Base-by-base conservation (phyloP, 768 basidiomycete genomes). In the Lentinula lateritia region DNA sequence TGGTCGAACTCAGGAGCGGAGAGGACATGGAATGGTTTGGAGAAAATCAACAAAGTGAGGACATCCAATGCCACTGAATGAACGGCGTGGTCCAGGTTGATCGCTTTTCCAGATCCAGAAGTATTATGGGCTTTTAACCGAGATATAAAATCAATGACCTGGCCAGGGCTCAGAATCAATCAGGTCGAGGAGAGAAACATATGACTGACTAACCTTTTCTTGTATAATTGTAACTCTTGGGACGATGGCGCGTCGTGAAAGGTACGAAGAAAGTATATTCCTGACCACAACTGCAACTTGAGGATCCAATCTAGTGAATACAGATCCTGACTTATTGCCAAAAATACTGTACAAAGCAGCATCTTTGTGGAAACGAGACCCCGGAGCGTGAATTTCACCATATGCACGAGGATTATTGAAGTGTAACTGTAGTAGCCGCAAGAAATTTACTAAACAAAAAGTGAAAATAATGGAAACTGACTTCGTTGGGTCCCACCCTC, bases 401-500 rank as follows among this genome's bases (percentile, higher is more conserved):
- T 69, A 69, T 6, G 61, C 70, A 10, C 62, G 41, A 5, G 67
- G 66, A 23, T 65, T 65, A 13, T 58, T 58, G 61, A 71, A 71
- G 43, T 70, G 70, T 8, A 71, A 59, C 70, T 70, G 41, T 35
- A 18, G 28, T 28, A 28, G 28, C 23, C 35, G 20, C 16, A 3
- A 54, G 34, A n/a, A 32, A 13, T 0, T 43, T 8, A 18, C 6
- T 34, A 43, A 50, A 56, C 39, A n/a, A 58, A 43, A 35, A 9
- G 16, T 35, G 28, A 20, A 46, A 58, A 20, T 56, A 52, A 9
- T 8, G 38, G 2, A 39, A 39, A 39, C 65, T 23, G 36, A 71
- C 70, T 63, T 69, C 62, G 60, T 70, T 68, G 1, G 70, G 70
- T n/a, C 66, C 66, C 18, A 70, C 50, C 42, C 70, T 61, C 39